These are phyloP conservation scores for Neurospora pannonica DNA, from an alignment of 495 filamentous ascomycete species.

Conservation along the genomic window DNA sequence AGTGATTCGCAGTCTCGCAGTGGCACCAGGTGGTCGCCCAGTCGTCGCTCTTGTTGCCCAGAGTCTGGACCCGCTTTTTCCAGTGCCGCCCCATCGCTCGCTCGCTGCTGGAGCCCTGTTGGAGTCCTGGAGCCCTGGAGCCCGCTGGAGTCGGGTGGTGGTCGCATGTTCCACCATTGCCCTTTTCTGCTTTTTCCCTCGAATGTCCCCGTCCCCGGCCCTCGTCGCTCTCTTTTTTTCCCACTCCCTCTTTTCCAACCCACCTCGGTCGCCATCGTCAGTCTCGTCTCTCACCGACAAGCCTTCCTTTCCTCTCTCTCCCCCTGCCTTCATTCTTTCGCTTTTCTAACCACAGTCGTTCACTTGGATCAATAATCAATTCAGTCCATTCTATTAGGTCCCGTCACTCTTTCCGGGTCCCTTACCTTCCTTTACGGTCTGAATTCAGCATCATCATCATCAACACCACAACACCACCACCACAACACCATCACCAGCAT, in stretches of 20 bases:
- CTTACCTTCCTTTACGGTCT: slow-evolving; percentile 21
- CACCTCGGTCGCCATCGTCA: slow-evolving; percentile 23
- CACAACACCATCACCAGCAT: neutral
- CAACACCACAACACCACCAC: neutral
- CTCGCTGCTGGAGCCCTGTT: neutral
- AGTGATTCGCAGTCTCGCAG: neutral
- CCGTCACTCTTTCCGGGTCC: slow-evolving; percentile 33
- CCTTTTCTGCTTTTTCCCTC: slow-evolving; percentile 22
- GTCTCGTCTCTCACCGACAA: slow-evolving; percentile 20
- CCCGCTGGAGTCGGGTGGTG: slow-evolving; percentile 5
- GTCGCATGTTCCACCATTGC: slow-evolving; percentile 15
- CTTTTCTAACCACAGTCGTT: slow-evolving; percentile 35
- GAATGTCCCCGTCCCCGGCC: slow-evolving; percentile 22
- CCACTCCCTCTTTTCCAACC: slow-evolving; percentile 25
- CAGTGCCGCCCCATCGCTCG: neutral
- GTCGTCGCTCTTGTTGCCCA: neutral
- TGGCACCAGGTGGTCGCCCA: neutral
- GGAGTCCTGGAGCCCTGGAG: neutral
- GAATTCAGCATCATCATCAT: neutral
- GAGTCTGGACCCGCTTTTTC: neutral
- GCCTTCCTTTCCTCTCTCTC: slow-evolving; percentile 19
- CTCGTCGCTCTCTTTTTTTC: slow-evolving; percentile 20
- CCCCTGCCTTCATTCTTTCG: slow-evolving; percentile 19
- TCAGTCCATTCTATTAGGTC: slow-evolving; percentile 17
- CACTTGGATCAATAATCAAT: slow-evolving; percentile 25